Evolutionary conservation across 1,284 basidiomycete species (phyloP).

Genomic region (Ganoderma resinaceum): DNA sequence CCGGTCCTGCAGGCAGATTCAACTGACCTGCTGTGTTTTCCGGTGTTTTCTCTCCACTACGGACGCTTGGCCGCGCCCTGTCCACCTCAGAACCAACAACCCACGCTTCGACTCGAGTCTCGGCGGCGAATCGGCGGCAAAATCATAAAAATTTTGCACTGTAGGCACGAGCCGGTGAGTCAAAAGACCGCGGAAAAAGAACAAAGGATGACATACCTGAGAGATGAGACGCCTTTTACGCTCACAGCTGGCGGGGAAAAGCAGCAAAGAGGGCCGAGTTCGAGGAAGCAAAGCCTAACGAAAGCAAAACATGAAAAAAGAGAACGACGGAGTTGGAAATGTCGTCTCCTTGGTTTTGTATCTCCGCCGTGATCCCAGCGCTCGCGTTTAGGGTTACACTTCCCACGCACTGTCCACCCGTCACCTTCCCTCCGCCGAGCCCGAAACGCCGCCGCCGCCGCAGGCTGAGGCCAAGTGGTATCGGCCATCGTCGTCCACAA

Average conservation of each 20-base stretch:
- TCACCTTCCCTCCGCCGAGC: background rate
- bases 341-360: constrained; percentile 17
- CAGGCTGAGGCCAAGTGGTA: background rate
- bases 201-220: constrained; percentile 19
- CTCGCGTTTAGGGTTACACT: constrained; percentile 26
- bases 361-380: constrained; percentile 17
- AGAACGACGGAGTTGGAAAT: constrained; percentile 28
- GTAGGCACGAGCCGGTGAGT: constrained; percentile 4
- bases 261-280: constrained; percentile 32
- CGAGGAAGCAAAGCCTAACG: constrained; percentile 32
- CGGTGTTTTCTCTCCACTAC: constrained; percentile 29
- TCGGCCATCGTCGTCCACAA: background rate
- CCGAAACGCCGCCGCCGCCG: constrained; percentile 8
- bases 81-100: constrained; percentile 30
- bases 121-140: constrained; percentile 34
- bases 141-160: constrained; percentile 34
- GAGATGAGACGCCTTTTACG: constrained; percentile 28
- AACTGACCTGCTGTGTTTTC: constrained; percentile 29
- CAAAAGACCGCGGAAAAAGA: constrained; percentile 2
- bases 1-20: constrained; percentile 9
- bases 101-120: constrained; percentile 29
- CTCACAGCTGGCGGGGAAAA: constrained; percentile 29
- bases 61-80: constrained; percentile 26
- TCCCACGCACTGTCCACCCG: constrained; percentile 29
- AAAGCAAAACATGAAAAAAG: constrained; percentile 34